A percentile compares a stretch with the other conserved stretches of the same genome.
Conservation (phyloP, 345 rosid species). For the Salix purpurea region DNA sequence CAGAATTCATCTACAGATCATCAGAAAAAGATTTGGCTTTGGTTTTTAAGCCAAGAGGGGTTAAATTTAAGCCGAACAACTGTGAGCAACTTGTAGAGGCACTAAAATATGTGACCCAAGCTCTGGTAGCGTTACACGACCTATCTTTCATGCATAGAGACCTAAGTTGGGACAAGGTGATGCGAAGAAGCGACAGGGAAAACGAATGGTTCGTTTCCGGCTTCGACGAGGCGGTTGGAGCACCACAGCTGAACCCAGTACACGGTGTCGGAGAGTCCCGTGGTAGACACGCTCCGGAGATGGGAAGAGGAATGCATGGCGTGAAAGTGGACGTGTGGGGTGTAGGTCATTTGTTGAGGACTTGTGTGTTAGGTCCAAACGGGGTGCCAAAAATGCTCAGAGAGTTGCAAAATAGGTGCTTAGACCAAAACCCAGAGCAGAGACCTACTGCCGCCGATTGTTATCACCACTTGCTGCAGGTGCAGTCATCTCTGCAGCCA, state of each 20-base stretch:
- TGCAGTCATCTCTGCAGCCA: slow-evolving; percentile 60
- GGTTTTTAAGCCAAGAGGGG: slow-evolving; percentile 79
- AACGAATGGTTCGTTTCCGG: slow-evolving; percentile 83
- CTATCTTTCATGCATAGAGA: slow-evolving; percentile 92
- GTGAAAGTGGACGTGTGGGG: slow-evolving; percentile 99
- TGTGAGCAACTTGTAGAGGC: slow-evolving; percentile 79
- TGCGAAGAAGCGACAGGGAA: slow-evolving; percentile 46
- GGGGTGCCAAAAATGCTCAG: slow-evolving; percentile 65
- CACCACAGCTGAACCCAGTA: slow-evolving; percentile 74
- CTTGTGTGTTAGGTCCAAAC: slow-evolving; percentile 50
- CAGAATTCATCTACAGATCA: slow-evolving; percentile 49
- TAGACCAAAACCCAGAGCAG: slow-evolving; percentile 85
- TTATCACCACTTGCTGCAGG: slow-evolving; percentile 81
- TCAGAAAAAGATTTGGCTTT: slow-evolving; percentile 54
- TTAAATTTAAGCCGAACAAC: slow-evolving; percentile 51
- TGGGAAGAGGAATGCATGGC: slow-evolving; percentile 87
- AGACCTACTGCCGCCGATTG: slow-evolving; percentile 97
- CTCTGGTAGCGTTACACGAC: slow-evolving; percentile 85
- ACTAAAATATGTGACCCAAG: slow-evolving; percentile 74
- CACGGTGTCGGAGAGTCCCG: slow-evolving; percentile 41
- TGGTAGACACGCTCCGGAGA: slow-evolving; percentile 76
- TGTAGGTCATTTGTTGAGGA: slow-evolving; percentile 70
- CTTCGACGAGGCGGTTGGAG: slow-evolving; percentile 68
- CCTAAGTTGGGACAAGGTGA: slow-evolving; percentile 82
- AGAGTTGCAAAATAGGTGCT: slow-evolving; percentile 76